A percentile compares a stretch with the other conserved stretches of the same genome.
These are phyloP conservation scores for Dimocarpus longan DNA, from an alignment of 345 rosid genomes.

Conservation along the genomic window DNA sequence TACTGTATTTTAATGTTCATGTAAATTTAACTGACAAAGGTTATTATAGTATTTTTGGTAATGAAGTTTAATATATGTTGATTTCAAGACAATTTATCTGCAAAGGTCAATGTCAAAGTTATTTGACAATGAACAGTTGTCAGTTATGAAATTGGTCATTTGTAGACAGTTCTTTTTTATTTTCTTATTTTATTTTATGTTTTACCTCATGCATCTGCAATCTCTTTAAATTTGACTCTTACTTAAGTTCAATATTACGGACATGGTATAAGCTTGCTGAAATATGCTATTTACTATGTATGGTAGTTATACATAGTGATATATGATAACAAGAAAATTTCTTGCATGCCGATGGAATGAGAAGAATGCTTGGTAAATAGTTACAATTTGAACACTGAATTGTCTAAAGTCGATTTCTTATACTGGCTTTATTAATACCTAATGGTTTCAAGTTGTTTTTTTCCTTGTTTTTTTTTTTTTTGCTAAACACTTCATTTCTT, in stretches of 20 bases:
- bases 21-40: not conserved
- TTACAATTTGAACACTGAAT: not conserved
- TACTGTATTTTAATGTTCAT: too few relatives aligned
- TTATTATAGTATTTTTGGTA: too few relatives aligned
- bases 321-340: not conserved
- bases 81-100: not conserved
- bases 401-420: not conserved
- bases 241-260: not conserved
- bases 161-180: not conserved
- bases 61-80: not conserved
- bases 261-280: not conserved
- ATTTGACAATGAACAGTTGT: not conserved
- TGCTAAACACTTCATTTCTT: not conserved
- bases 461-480: not conserved
- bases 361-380: not conserved
- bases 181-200: not conserved
- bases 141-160: not conserved
- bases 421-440: not conserved
- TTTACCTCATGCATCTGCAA: not conserved
- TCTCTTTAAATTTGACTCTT: constrained; percentile 1
- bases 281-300: not conserved
- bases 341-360: not conserved
- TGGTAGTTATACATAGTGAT: not conserved
- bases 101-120: not conserved
- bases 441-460: not conserved